These are phyloP conservation scores for Fragilaria radians DNA, from an alignment of 108 stramenopile genomes.

Conservation along the genomic window DNA sequence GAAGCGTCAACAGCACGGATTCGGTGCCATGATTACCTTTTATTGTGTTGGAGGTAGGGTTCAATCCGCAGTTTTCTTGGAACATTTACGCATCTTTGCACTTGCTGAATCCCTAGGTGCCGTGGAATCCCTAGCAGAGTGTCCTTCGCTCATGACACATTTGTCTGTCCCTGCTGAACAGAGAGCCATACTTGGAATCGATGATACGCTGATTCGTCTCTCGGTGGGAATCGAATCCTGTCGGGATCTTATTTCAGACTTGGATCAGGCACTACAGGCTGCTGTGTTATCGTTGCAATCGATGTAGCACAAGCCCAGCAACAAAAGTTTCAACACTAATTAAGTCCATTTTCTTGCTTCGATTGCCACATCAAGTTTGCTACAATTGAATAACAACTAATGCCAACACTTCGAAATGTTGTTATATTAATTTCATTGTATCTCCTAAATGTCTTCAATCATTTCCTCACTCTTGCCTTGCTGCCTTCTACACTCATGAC, in stretches of 20 bases:
- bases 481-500: no score
- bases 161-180: slow-evolving; percentile 51
- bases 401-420: no score
- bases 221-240: slow-evolving; percentile 56
- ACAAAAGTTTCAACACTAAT: no score
- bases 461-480: no score
- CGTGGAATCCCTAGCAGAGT: slow-evolving; percentile 61
- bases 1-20: slow-evolving; percentile 61
- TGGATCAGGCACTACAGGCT: slow-evolving; percentile 38
- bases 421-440: no score
- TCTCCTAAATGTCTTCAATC: no score
- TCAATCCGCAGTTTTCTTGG: slow-evolving; percentile 39
- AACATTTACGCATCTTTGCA: slow-evolving; percentile 36
- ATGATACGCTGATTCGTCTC: slow-evolving; percentile 55
- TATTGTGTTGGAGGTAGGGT: slow-evolving; percentile 66
- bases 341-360: no score
- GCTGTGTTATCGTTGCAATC: not conserved
- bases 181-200: slow-evolving; percentile 38
- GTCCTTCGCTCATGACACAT: slow-evolving; percentile 71
- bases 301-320: no score
- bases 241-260: slow-evolving; percentile 47
- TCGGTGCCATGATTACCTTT: slow-evolving; percentile 88
- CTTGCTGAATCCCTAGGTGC: slow-evolving; percentile 58
- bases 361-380: no score
- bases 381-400: no score